Evolutionary conservation across 768 basidiomycete species (phyloP), one percentile per base, ranked within the genome.

Genomic region (Suillus occidentalis): DNA sequence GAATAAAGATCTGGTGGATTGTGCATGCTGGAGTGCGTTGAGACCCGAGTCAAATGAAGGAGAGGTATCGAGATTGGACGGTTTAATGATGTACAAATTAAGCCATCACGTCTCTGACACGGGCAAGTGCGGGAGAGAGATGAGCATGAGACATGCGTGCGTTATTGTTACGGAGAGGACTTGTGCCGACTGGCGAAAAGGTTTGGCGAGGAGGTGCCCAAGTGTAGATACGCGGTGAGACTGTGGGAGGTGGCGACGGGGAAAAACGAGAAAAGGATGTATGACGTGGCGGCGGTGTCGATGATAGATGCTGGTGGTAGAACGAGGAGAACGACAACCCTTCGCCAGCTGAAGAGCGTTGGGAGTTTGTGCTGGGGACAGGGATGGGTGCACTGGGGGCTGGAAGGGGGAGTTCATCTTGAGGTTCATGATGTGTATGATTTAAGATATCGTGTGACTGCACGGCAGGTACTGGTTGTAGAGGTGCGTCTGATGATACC

Each of bases 121-220:
- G 84, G 63, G 83, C 73, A 64, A 81, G 77, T 34, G 80, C 72
- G 5, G 85, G 79, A 1, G 82, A 78, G 67, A 89, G 81, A 65
- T 84, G 85, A n/a, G 84, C 76, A 47, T 84, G 83, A 25, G 88
- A 87, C 74, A 84, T 80, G 70, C 88, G 85, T 10, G 87, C 87
- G 60, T 73, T 78, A 52, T 83, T 82, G 70, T 88, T 89, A 60
- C 84, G 83, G 61, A 89, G 81, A 8, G 85, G 87, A 14, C 78
- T 69, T 22, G 47, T 40, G n/a, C 81, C 78, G 28, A 74, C 62
- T 66, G 76, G 65, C 77, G 85, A 53, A 78, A 81, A 34, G 66
- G 60, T 47, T 73, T 77, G 64, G 72, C 71, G 61, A 72, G 70
- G 62, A 75, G 74, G 22, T n/a, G 76, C 66, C 88, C 88, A 89